phyloP scores from a whole-genome alignment of 192 early-diverging fungal species.

The Rhizophagus clarus region DNA sequence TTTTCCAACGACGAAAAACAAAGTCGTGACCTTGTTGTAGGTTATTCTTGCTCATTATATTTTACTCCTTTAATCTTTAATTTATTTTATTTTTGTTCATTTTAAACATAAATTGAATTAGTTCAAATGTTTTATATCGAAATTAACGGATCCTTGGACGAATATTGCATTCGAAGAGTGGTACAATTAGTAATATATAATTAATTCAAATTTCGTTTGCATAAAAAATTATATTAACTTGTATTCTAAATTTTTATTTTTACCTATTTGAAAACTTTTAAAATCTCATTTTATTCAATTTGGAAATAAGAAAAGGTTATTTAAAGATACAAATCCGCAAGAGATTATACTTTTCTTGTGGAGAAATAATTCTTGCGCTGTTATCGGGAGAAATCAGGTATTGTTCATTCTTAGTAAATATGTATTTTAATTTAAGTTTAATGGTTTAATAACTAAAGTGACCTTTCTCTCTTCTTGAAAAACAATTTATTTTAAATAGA shows the following conservation, averaged over 20 bases:
- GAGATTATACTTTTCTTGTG: conserved; percentile 81
- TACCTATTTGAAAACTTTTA: no score
- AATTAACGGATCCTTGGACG: conserved; percentile 68
- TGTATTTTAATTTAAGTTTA: no score
- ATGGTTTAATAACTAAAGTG: no score
- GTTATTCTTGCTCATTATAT: background rate
- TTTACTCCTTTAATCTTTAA: background rate
- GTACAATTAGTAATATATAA: conserved; percentile 34
- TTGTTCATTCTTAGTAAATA: no score
- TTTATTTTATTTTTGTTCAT: background rate
- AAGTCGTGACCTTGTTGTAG: background rate
- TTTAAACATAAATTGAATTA: background rate
- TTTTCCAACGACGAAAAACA: background rate
- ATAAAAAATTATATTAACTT: no score
- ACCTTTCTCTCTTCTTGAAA: background rate
- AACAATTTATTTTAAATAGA: conserved; percentile 50
- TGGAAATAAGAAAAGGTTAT: conserved; percentile 58
- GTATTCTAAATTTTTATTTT: background rate
- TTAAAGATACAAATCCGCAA: conserved; percentile 69
- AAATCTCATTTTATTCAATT: background rate
- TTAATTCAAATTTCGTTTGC: background rate
- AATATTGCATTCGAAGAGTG: conserved; percentile 91
- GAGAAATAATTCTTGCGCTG: conserved; percentile 84
- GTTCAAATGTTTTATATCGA: conserved; percentile 66
- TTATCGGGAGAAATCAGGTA: conserved; percentile 95